Conservation (phyloP, 805 yeast species). For the Lachancea mirantina region DNA sequence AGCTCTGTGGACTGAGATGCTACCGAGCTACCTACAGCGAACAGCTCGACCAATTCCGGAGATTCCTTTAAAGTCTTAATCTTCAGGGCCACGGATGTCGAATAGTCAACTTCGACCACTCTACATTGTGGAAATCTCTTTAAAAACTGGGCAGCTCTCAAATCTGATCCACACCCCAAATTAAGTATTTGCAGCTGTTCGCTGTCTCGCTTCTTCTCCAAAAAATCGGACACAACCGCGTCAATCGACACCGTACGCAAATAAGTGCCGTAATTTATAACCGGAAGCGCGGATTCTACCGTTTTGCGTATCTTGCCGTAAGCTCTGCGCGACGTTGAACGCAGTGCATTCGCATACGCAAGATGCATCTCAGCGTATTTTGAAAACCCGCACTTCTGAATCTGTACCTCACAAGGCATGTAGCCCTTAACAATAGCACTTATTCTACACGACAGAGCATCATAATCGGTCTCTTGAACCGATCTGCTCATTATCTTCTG, state of each 20-base stretch:
- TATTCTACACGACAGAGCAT: conserved; percentile 59
- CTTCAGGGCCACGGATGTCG: conserved; percentile 41
- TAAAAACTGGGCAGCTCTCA: conserved; percentile 40
- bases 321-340: conserved; percentile 15
- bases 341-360: conserved; percentile 18
- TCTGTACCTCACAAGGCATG: conserved; percentile 33
- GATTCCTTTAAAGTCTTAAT: conserved; percentile 15
- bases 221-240: conserved; percentile 36
- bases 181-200: conserved; percentile 46
- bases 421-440: conserved; percentile 47
- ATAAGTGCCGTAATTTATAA: conserved; percentile 67
- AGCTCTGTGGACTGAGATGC: conserved; percentile 1
- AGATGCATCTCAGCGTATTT: conserved; percentile 18
- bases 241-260: conserved; percentile 52
- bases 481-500: conserved; percentile 24
- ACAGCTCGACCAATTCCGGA: conserved; percentile 5
- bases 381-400: conserved; percentile 8
- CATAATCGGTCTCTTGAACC: conserved; percentile 48
- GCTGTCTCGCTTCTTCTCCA: conserved; percentile 21
- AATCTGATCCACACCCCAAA: conserved; percentile 65
- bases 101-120: conserved; percentile 47
- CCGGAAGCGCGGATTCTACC: conserved; percentile 41
- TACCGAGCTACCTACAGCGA: conserved; percentile 2
- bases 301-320: conserved; percentile 16
- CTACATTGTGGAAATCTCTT: conserved; percentile 22